Evolutionary conservation across 257 asterid species (phyloP).

Genomic region (Capsicum chinense): DNA sequence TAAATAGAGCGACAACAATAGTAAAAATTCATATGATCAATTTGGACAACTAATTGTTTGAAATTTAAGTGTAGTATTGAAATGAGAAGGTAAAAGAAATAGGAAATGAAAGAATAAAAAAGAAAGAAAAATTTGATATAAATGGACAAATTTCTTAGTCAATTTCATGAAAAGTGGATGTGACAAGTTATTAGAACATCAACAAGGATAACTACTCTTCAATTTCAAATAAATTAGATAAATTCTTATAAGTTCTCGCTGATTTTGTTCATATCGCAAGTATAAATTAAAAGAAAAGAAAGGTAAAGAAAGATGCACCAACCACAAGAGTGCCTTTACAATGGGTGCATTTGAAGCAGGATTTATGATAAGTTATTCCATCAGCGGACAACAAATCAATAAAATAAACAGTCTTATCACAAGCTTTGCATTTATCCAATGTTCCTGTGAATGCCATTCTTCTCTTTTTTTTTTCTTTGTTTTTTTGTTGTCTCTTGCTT

Average conservation of each 20-base stretch:
- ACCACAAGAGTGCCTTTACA: slow-evolving; percentile 68
- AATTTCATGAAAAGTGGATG: neutral
- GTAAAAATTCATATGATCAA: neutral
- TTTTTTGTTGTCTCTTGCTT: neutral
- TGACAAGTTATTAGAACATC: neutral
- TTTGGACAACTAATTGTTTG: neutral
- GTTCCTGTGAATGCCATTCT: slow-evolving; percentile 41
- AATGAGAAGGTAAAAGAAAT: neutral
- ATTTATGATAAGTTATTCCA: slow-evolving; percentile 61
- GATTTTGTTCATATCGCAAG: neutral
- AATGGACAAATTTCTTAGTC: neutral
- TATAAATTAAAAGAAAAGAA: neutral
- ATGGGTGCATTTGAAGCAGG: slow-evolving; percentile 63
- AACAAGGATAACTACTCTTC: neutral
- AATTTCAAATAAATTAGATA: neutral
- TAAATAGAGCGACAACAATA: neutral
- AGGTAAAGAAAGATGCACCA: slow-evolving; percentile 36
- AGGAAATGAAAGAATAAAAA: no score
- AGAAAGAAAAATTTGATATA: no score
- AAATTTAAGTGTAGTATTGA: neutral
- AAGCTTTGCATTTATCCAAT: slow-evolving; percentile 59
- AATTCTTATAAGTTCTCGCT: neutral
- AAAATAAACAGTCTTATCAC: slow-evolving; percentile 62
- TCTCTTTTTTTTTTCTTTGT: neutral
- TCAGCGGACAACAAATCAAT: slow-evolving; percentile 65